phyloP scores from a whole-genome alignment of 2,329 filamentous ascomycete species.

The Fusarium brevicatenulatum region DNA sequence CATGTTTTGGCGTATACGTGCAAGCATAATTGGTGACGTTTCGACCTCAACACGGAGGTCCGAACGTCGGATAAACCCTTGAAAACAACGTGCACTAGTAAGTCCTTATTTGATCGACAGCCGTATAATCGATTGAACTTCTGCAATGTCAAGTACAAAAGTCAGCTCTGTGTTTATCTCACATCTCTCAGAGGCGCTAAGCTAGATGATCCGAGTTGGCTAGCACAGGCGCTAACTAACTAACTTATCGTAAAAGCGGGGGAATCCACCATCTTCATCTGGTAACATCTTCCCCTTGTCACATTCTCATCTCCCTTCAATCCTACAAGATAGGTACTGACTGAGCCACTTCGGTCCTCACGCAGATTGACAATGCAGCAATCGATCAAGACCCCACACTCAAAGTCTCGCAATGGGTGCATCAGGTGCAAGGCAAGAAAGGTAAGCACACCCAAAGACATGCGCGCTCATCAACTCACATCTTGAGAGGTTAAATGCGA shows the following conservation, averaged over 20 bases:
- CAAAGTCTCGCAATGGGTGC: slow-evolving; percentile 1
- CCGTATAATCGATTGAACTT: not conserved
- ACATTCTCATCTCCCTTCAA: not conserved
- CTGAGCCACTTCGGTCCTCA: not conserved
- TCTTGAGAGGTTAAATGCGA: slow-evolving; percentile 5
- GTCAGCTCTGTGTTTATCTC: not conserved
- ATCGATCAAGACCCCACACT: not conserved
- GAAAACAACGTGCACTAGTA: not conserved
- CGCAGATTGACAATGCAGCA: not conserved
- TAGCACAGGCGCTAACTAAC: not conserved
- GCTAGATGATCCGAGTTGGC: not conserved
- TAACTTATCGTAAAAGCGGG: not conserved
- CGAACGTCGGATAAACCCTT: accelerated
- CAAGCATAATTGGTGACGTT: too few relatives aligned
- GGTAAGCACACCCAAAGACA: not conserved
- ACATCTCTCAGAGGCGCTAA: not conserved
- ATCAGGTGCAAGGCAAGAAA: slow-evolving; percentile 2
- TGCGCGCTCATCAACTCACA: not conserved
- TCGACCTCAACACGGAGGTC: too few relatives aligned
- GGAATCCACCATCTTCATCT: not conserved
- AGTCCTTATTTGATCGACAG: too few relatives aligned
- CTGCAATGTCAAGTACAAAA: not conserved
- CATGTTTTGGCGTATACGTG: too few relatives aligned
- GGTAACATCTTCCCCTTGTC: too few relatives aligned
- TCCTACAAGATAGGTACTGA: not conserved